phyloP scores from a whole-genome alignment of 495 filamentous ascomycete species.

The Neurospora discreta region DNA sequence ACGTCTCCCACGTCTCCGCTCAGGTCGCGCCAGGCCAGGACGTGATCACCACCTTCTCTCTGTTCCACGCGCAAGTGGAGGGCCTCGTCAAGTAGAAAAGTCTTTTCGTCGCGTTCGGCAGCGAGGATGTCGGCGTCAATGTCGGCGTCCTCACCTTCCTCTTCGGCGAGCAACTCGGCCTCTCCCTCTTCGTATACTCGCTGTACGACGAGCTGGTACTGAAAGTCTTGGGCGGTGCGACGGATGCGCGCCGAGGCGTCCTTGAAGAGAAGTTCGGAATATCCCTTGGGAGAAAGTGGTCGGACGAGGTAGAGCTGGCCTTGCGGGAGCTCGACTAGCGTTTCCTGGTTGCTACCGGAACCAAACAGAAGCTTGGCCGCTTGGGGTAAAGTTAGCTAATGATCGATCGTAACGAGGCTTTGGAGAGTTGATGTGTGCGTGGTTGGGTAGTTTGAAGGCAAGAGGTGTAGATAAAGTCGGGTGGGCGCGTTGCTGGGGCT shows the following conservation, averaged over 20 bases:
- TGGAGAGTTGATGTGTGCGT: not conserved
- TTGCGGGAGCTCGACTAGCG: slow-evolving; percentile 85
- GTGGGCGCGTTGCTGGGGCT: not conserved
- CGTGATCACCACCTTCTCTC: slow-evolving; percentile 63
- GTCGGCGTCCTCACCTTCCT: slow-evolving; percentile 67
- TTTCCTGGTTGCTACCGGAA: slow-evolving; percentile 67
- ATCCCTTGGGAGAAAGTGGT: slow-evolving; percentile 88
- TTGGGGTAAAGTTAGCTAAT: slow-evolving; percentile 23
- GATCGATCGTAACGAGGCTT: not conserved
- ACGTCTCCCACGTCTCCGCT: slow-evolving; percentile 89
- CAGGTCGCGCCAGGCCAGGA: slow-evolving; percentile 89
- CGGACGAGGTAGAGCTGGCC: slow-evolving; percentile 96
- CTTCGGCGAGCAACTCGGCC: slow-evolving; percentile 74
- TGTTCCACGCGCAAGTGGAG: slow-evolving; percentile 80
- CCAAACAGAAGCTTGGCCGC: slow-evolving; percentile 92
- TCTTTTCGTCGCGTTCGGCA: slow-evolving; percentile 88
- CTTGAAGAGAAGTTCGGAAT: slow-evolving; percentile 97
- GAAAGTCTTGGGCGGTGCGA: slow-evolving; percentile 83
- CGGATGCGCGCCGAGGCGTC: slow-evolving; percentile 88
- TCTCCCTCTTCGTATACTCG: slow-evolving; percentile 96
- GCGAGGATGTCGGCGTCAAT: slow-evolving; percentile 52
- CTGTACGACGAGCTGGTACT: slow-evolving; percentile 95
- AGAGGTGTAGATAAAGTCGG: not conserved
- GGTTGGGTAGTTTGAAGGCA: not conserved
- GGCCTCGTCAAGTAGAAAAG: slow-evolving; percentile 82